Conservation (phyloP, 2,329 filamentous ascomycete species). For the Phyllachora maydis region DNA sequence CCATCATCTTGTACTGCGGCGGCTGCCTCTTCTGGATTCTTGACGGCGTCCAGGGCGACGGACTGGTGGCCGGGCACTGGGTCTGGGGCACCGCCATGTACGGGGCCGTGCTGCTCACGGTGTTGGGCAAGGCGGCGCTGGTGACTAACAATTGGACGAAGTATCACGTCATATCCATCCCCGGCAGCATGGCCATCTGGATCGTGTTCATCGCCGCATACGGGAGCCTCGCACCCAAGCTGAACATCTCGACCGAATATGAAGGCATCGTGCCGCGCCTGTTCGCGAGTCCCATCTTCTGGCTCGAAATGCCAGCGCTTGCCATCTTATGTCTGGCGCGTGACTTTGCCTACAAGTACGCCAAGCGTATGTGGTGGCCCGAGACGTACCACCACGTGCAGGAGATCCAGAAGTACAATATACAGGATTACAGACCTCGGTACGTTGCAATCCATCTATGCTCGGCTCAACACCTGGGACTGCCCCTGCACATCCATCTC, state of each 20-base stretch:
- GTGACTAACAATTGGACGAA: constrained; percentile 99
- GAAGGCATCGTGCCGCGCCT: constrained; percentile 63
- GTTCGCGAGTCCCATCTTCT: constrained; percentile 70
- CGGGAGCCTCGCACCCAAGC: constrained; percentile 63
- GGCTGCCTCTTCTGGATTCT: constrained; percentile 62
- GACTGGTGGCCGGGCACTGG: constrained; percentile 80
- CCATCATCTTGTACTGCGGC: constrained; percentile 75
- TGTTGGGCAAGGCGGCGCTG: constrained; percentile 82
- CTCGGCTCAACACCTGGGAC: too few species aligned
- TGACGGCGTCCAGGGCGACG: constrained; percentile 62
- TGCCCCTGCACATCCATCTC: too few species aligned
- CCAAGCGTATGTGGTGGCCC: constrained; percentile 90
- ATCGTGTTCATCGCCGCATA: constrained; percentile 78
- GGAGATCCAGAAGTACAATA: constrained; percentile 99
- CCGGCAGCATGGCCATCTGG: constrained; percentile 83
- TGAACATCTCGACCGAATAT: constrained; percentile 68
- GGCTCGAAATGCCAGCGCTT: constrained; percentile 69
- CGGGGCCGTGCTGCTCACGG: constrained; percentile 79
- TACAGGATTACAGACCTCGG: constrained; percentile 94
- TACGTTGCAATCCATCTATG: too few species aligned
- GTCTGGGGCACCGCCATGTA: constrained; percentile 95
- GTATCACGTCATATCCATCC: constrained; percentile 88
- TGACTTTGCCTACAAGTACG: constrained; percentile 94
- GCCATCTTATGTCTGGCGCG: constrained; percentile 65
- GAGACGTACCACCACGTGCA: constrained; percentile 96